Percentiles rank a stretch among this genome's conserved stretches.
Conservation (phyloP, 2,329 filamentous ascomycete species). For the Monosporascus sp. region DNA sequence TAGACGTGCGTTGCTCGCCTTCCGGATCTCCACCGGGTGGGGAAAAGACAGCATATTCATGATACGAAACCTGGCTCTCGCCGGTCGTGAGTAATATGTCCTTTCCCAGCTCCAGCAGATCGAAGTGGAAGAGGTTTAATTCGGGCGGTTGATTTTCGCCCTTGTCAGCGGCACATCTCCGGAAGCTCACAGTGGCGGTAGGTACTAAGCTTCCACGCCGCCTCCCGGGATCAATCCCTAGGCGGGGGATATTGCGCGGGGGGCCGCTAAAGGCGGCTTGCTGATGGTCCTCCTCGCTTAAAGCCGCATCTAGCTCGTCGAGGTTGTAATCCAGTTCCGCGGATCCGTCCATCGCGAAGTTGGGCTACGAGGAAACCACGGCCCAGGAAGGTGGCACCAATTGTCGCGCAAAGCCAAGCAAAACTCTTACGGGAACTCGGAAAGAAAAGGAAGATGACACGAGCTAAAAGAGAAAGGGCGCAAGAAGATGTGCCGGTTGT, state of each 20-base stretch:
- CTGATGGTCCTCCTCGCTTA: conserved; percentile 19
- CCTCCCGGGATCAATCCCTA: conserved; percentile 17
- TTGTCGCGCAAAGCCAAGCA: not conserved
- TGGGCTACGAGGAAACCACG: not conserved
- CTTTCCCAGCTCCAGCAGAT: conserved; percentile 20
- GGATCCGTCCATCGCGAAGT: not conserved
- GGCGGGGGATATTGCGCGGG: conserved; percentile 9
- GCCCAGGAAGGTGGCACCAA: not conserved
- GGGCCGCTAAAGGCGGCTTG: conserved; percentile 12
- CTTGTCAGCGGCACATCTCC: conserved; percentile 3
- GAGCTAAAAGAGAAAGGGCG: too few species aligned
- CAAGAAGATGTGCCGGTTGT: not conserved
- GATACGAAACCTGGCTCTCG: conserved; percentile 22
- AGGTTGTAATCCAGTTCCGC: conserved; percentile 22
- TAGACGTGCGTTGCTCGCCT: conserved; percentile 18
- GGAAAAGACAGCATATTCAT: conserved; percentile 25
- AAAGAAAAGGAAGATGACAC: not conserved
- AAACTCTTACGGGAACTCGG: not conserved
- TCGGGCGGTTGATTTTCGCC: conserved; percentile 13
- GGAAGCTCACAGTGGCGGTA: conserved; percentile 4
- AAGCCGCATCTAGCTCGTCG: conserved; percentile 21
- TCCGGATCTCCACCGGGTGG: conserved; percentile 12
- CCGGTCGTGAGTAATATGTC: conserved; percentile 17
- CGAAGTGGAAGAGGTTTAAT: conserved; percentile 24
- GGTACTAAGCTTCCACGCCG: conserved; percentile 22